These are phyloP conservation scores for Pholiota molesta DNA, from an alignment of 768 basidiomycete species.

Conservation along the genomic window DNA sequence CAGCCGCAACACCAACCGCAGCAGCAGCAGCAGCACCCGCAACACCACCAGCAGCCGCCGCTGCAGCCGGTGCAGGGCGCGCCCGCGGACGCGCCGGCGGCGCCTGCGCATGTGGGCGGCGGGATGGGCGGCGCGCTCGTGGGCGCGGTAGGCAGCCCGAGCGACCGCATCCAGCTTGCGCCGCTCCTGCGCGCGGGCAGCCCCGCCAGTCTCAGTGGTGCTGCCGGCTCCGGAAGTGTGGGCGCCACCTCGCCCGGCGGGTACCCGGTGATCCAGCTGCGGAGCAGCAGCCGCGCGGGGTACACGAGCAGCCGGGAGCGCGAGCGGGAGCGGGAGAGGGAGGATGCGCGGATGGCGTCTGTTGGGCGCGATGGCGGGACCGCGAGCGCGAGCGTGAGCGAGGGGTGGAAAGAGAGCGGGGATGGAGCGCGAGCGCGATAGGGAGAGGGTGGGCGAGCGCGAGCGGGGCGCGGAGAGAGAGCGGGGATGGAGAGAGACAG, in stretches of 20 bases:
- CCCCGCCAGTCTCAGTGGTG: background rate
- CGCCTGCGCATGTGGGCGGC: background rate
- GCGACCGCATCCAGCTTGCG: slow-evolving; percentile 57
- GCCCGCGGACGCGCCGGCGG: background rate
- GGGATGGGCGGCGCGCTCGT: slow-evolving; percentile 17
- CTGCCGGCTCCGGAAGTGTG: background rate
- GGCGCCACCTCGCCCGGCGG: slow-evolving; percentile 3
- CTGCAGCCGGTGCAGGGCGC: background rate
- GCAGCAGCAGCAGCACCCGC: slow-evolving; percentile 17
- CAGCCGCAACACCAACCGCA: slow-evolving; percentile 21
- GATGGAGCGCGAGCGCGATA: slow-evolving; percentile 12
- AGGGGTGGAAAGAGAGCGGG: slow-evolving; percentile 12
- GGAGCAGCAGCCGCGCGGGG: slow-evolving; percentile 34
- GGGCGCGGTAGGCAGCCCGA: slow-evolving; percentile 21
- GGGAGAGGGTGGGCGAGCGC: slow-evolving; percentile 21
- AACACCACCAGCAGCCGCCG: slow-evolving; percentile 9
- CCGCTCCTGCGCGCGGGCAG: slow-evolving; percentile 41
- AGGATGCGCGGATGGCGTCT: slow-evolving; percentile 15
- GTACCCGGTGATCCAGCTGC: slow-evolving; percentile 37
- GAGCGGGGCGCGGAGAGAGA: slow-evolving; percentile 1
- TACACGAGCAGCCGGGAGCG: slow-evolving; percentile 24
- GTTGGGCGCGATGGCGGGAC: slow-evolving; percentile 3
- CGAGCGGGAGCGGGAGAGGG: slow-evolving; percentile 20
- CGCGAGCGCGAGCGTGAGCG: slow-evolving; percentile 5
- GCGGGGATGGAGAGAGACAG: background rate